Base-by-base conservation (phyloP, 345 rosid species). In the Eucalyptus globulus region DNA sequence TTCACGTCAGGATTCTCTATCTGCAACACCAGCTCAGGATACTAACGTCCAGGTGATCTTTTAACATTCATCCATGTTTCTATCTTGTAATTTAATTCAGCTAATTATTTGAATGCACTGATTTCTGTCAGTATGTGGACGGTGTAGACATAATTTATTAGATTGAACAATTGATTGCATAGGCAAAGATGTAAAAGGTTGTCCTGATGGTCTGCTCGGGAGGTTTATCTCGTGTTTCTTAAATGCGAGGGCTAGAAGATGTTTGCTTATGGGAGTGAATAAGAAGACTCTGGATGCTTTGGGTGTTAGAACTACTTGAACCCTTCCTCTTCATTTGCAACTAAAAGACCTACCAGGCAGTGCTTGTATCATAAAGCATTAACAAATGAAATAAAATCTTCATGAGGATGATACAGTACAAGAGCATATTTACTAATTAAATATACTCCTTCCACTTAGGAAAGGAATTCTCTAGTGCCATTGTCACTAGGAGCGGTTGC, bases 1-100 rank as follows among this genome's bases (percentile, higher is more conserved):
- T 87, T 89, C 95, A 87, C 93, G 89, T 92, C 90, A 94, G 90
- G 91, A 90, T 87, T 89, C 95, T 93, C 92, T 94, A 89, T 91
- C 98, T 80, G 83, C 83, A 37, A 90, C 92, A 21, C 80, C 93
- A 40, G 90, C 90, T 56, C 95, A 93, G 90, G 97, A 94, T 47
- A 87, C 95, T 87, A 94, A 89, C 87, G 87, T 91, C 87, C 91
- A 90, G 93, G 99, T 98, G 94, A 76, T 40, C 47, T 76, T 76
- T 76, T 76, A 92, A 91, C 87, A 86, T 65, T 58, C 90, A 65
- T 40, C 47, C 60, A 34, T 65, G 86, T 44, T 17, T 14, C 87
- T 24, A 45, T 85, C n/a, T 76, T 11, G 44, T 47, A 76, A 76
- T 76, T 40, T 76, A 40, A 76, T 76, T 26, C 83, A 76, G 27